Base-by-base conservation (phyloP, 2,329 filamentous ascomycete species). In the Talaromyces sp. region DNA sequence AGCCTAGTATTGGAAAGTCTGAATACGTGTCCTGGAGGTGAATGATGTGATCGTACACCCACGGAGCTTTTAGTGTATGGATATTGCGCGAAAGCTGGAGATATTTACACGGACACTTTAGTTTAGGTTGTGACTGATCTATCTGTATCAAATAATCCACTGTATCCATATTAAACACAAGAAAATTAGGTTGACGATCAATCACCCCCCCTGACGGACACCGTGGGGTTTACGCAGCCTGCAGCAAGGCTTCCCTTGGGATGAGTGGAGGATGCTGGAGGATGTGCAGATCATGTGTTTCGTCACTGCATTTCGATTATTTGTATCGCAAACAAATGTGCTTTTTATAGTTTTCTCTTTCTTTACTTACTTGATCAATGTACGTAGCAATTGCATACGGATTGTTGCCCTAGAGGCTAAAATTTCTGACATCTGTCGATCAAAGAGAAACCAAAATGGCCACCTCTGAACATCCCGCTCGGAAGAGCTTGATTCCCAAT, bases 401-500 rank as follows among this genome's bases (percentile, higher is more conserved):
- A 45, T 45, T 19, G n/a, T 45, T 45, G n/a, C 40, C 36, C 40
- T 45, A n/a, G 19, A 45, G n/a, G 40, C n/a, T 19, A 11, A 19
- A 45, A n/a, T 43, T 43, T 19, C 40, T 3, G 40, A 43, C 5
- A 43, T 19, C 17, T 7, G 15, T n/a, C 40, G 8, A 45, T 45
- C n/a, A 19, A 45, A 19, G 15, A 45, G 40, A 45, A 45, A 45
- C 6, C 38, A 54, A 63, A 49, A 71, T 70, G 67, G 43, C 68
- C 4, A 51, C 53, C 11, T 64, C 45, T 11, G 56, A 68, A 45
- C 59, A 71, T 62, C 70, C 66, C 61, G 71, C 75, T n/a, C 75
- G 73, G 67, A 84, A 83, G 71, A 79, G 78, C 60, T 72, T 83
- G 13, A 82, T 84, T 62, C 75, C 84, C 70, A 84, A 83, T 77